A percentile compares a stretch with the other conserved stretches of the same genome.
Conservation (phyloP, 1,284 basidiomycete species). For the Heterobasidion occidentale region DNA sequence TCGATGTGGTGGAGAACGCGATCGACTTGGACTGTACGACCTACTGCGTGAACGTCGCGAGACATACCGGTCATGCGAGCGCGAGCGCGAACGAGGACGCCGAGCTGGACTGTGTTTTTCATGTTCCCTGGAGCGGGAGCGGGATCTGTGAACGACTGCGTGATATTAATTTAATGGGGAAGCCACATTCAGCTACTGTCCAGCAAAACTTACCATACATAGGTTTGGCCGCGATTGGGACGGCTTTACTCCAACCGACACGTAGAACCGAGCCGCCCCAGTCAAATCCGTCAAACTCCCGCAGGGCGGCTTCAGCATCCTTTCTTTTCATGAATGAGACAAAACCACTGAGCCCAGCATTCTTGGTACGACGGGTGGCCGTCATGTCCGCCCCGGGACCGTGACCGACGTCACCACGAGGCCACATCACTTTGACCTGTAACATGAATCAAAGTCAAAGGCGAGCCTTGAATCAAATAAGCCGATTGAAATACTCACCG, state of each 20-base stretch:
- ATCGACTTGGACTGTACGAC: conserved; percentile 13
- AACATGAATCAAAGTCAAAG: neutral
- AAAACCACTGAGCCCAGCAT: conserved; percentile 81
- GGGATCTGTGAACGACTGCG: conserved; percentile 25
- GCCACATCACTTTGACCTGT: conserved; percentile 96
- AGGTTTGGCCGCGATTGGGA: conserved; percentile 74
- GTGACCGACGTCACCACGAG: conserved; percentile 53
- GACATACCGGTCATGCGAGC: conserved; percentile 29
- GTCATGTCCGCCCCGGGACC: conserved; percentile 75
- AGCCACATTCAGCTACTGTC: neutral
- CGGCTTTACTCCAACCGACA: conserved; percentile 94
- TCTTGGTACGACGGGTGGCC: conserved; percentile 55
- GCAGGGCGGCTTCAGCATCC: conserved; percentile 83
- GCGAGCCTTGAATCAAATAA: conserved; percentile 1
- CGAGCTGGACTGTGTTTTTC: conserved; percentile 13
- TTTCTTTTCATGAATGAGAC: conserved; percentile 92
- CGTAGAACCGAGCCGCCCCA: conserved; percentile 85
- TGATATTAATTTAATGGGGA: neutral
- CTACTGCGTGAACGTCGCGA: conserved; percentile 1
- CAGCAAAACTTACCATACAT: conserved; percentile 60
- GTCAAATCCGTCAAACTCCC: conserved; percentile 83
- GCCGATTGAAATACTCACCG: conserved; percentile 11
- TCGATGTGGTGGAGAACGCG: conserved; percentile 12
- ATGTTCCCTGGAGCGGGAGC: conserved; percentile 20
- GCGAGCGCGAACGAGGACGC: conserved; percentile 35